Conservation (phyloP, 495 filamentous ascomycete species). For the Tirmania nivea region DNA sequence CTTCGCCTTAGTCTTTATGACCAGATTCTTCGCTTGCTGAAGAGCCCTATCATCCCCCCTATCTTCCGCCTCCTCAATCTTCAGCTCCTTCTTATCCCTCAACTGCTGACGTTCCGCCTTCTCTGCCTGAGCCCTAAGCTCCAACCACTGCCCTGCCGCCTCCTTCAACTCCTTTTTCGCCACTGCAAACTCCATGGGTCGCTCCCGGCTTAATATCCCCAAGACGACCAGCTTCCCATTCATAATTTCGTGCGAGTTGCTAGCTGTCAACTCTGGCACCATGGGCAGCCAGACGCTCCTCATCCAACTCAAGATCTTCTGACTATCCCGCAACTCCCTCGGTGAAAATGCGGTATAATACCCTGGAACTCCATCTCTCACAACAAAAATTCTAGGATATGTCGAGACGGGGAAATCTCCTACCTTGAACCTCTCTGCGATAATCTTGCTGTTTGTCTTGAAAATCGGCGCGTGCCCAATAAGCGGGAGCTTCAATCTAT, state of each 20-base stretch:
- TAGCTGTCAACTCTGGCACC: constrained; percentile 77
- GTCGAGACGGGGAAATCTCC: constrained; percentile 39
- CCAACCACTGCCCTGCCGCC: constrained; percentile 92
- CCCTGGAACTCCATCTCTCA: constrained; percentile 65
- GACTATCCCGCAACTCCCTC: constrained; percentile 70
- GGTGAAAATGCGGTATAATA: constrained; percentile 73
- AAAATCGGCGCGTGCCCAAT: constrained; percentile 83
- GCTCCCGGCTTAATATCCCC: constrained; percentile 62
- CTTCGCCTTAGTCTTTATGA: constrained; percentile 60
- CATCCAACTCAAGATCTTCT: constrained; percentile 76
- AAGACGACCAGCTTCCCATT: constrained; percentile 79
- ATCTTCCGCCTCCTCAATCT: constrained; percentile 91
- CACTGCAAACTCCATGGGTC: constrained; percentile 52
- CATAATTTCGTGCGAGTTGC: constrained; percentile 88
- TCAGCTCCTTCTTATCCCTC: constrained; percentile 78
- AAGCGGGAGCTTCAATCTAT: constrained; percentile 61
- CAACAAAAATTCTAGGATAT: constrained; percentile 78
- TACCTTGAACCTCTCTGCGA: constrained; percentile 57
- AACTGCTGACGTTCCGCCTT: constrained; percentile 79
- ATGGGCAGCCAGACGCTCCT: constrained; percentile 91
- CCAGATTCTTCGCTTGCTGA: constrained; percentile 75
- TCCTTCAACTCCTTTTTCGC: constrained; percentile 83
- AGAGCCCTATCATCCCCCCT: constrained; percentile 72
- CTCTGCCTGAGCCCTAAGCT: constrained; percentile 74
- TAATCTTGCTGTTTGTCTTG: constrained; percentile 52